A percentile compares a stretch with the other conserved stretches of the same genome.
These are phyloP conservation scores for Trichoderma sp. DNA, from an alignment of 2,329 filamentous ascomycete species.

Conservation along the genomic window DNA sequence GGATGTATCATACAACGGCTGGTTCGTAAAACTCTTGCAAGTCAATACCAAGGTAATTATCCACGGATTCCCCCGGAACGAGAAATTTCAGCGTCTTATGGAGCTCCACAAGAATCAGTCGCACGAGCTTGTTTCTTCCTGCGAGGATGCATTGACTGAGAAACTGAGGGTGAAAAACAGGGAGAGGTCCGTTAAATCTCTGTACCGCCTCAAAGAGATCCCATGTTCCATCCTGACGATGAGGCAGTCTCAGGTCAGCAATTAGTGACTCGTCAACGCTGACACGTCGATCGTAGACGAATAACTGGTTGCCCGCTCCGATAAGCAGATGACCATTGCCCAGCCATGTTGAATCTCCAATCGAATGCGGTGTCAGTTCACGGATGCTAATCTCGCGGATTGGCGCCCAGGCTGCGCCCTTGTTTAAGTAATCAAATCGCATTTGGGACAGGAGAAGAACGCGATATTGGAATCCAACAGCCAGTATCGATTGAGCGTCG, in stretches of 20 bases:
- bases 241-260: slow-evolving; percentile 47
- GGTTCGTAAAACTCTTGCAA: slow-evolving; percentile 55
- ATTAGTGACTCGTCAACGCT: slow-evolving; percentile 60
- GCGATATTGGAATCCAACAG: slow-evolving; percentile 87
- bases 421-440: slow-evolving; percentile 86
- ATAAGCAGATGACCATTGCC: slow-evolving; percentile 80
- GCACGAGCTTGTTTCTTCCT: slow-evolving; percentile 70
- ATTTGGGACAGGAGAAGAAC: slow-evolving; percentile 81
- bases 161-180: slow-evolving; percentile 89
- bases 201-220: slow-evolving; percentile 81
- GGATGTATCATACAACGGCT: neutral
- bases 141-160: slow-evolving; percentile 80
- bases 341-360: slow-evolving; percentile 91
- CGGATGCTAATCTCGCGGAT: slow-evolving; percentile 79
- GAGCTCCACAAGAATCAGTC: slow-evolving; percentile 68
- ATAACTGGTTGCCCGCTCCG: slow-evolving; percentile 86
- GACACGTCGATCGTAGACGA: slow-evolving; percentile 76
- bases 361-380: slow-evolving; percentile 81
- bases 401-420: slow-evolving; percentile 83
- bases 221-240: slow-evolving; percentile 49
- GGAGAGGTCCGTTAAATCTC: slow-evolving; percentile 79
- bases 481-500: slow-evolving; percentile 81
- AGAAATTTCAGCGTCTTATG: slow-evolving; percentile 78
- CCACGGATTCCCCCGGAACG: slow-evolving; percentile 73
- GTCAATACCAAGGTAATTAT: slow-evolving; percentile 69